Percentiles rank a stretch among this genome's conserved stretches.
phyloP scores from a whole-genome alignment of 2,329 filamentous ascomycete genomes.

The Fusarium musae region DNA sequence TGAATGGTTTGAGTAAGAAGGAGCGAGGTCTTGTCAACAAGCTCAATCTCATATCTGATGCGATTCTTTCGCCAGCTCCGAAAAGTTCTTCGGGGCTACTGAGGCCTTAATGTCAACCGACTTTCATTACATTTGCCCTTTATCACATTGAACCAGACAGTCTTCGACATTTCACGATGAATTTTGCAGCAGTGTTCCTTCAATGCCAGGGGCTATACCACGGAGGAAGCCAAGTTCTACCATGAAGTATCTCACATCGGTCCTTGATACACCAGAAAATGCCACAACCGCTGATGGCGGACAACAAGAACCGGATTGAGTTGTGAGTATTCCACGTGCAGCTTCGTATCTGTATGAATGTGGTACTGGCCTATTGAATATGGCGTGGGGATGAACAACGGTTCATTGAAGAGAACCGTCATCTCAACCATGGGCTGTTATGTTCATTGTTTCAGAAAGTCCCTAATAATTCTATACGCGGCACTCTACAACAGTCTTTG shows the following conservation, averaged over 20 bases:
- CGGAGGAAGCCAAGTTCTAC: not conserved
- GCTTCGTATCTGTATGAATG: accelerated
- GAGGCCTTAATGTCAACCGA: not conserved
- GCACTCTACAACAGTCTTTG: not conserved
- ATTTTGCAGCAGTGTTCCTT: not conserved
- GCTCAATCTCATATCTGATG: not conserved
- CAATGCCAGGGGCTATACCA: not conserved
- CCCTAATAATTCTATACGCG: not conserved
- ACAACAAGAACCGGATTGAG: not conserved
- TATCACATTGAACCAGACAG: not conserved
- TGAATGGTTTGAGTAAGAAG: not conserved
- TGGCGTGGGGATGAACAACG: not conserved
- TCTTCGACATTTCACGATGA: too few species aligned
- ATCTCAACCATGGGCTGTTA: not conserved
- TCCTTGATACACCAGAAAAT: not conserved
- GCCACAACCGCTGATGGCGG: accelerated
- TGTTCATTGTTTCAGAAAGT: not conserved
- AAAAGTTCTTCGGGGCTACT: not conserved
- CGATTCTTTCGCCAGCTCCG: not conserved
- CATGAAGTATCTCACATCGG: not conserved
- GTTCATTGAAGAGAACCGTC: not conserved
- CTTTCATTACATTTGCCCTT: not conserved
- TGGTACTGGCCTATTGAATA: not conserved
- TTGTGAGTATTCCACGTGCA: not conserved
- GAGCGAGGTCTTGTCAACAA: not conserved